Evolutionary conservation across 1,284 basidiomycete species (phyloP).

Genomic region (Vanrija pseudolonga): DNA sequence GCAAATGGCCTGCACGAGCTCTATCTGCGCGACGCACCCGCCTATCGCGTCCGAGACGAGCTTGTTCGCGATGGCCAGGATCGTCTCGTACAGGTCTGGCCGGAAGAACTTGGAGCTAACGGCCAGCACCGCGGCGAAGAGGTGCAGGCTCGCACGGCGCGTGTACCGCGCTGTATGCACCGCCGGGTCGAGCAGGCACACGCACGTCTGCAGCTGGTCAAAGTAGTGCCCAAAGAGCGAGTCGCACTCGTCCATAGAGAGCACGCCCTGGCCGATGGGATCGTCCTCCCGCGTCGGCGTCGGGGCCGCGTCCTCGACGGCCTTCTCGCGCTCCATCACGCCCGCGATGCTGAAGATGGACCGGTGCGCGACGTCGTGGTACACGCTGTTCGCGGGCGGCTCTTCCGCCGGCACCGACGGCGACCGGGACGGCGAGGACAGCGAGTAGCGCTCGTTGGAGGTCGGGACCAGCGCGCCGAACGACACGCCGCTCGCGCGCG

Average conservation of each 20-base stretch:
- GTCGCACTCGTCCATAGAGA: constrained; percentile 20
- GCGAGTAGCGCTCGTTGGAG: not conserved
- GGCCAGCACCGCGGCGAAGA: constrained; percentile 19
- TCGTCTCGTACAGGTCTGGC: constrained; percentile 18
- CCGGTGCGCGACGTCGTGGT: constrained; percentile 19
- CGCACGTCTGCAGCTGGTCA: constrained; percentile 24
- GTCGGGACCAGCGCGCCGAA: not conserved
- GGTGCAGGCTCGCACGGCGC: constrained; percentile 10
- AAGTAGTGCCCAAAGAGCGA: constrained; percentile 23
- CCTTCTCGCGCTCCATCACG: constrained; percentile 14
- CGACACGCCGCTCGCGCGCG: not conserved
- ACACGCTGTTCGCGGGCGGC: constrained; percentile 18
- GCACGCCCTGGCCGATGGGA: constrained; percentile 12
- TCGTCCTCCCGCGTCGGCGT: constrained; percentile 5
- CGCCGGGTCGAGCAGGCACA: constrained; percentile 20
- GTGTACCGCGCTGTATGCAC: constrained; percentile 18
- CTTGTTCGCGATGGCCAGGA: constrained; percentile 10
- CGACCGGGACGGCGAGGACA: not conserved
- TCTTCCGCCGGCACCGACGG: not conserved
- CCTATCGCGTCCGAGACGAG: constrained; percentile 13
- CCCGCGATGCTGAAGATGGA: constrained; percentile 21
- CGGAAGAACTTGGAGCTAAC: constrained; percentile 21
- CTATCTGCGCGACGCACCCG: constrained; percentile 14
- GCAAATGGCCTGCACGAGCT: constrained; percentile 23
- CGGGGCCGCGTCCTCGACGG: not conserved